phyloP scores from a whole-genome alignment of 306 rosid genomes.

The Lupinus albus region DNA sequence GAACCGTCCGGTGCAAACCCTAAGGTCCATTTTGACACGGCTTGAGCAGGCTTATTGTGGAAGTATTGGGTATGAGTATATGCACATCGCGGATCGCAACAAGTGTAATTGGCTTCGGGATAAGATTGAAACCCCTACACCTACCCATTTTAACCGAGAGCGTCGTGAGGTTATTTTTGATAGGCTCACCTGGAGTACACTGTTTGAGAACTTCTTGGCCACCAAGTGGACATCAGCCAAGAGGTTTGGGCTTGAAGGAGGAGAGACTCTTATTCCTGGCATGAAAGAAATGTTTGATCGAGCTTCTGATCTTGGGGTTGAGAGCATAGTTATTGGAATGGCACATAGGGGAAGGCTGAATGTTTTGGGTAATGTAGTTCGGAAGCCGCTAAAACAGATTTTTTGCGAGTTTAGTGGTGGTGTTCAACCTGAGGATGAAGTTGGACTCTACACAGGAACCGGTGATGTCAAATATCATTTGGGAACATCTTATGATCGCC shows the following conservation, averaged over 20 bases:
- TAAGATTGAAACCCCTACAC: slow-evolving; percentile 83
- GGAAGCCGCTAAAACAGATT: slow-evolving; percentile 90
- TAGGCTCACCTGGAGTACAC: slow-evolving; percentile 90
- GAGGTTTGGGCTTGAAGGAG: slow-evolving; percentile 96
- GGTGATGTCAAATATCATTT: slow-evolving; percentile 97
- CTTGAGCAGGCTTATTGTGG: slow-evolving; percentile 99
- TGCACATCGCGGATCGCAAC: slow-evolving; percentile 87
- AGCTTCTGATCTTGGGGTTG: slow-evolving; percentile 93
- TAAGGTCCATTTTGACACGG: slow-evolving; percentile 82
- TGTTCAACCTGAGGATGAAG: slow-evolving; percentile 80
- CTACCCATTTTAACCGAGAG: slow-evolving; percentile 64
- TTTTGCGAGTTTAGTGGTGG: slow-evolving; percentile 89
- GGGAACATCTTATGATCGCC: slow-evolving; percentile 93
- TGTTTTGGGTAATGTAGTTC: slow-evolving; percentile 88
- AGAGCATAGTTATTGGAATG: slow-evolving; percentile 97
- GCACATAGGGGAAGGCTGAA: slow-evolving; percentile 86
- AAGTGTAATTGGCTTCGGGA: slow-evolving; percentile 93
- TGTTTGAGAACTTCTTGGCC: slow-evolving; percentile 91
- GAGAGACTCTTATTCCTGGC: slow-evolving; percentile 90
- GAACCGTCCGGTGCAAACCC: slow-evolving; percentile 94
- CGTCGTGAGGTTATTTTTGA: slow-evolving; percentile 90
- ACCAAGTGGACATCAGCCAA: slow-evolving; percentile 93
- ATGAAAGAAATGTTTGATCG: slow-evolving; percentile 96
- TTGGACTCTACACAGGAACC: slow-evolving; percentile 89
- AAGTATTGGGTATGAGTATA: slow-evolving; percentile 88